Evolutionary conservation across 768 basidiomycete genomes (phyloP).

Genomic region (Saitozyma podzolica): DNA sequence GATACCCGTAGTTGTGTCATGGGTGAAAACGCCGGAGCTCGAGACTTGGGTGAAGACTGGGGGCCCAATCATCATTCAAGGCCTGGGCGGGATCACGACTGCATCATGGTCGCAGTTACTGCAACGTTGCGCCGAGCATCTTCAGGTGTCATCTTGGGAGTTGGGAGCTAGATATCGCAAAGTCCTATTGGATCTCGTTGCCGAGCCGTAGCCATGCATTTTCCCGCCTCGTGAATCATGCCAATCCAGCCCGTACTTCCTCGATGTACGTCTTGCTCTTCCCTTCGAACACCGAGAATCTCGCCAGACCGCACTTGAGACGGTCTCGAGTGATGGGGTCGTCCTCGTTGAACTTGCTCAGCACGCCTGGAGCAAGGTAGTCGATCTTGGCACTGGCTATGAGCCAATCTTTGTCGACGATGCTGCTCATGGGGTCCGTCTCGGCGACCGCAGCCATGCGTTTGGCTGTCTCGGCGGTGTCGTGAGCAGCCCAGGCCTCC

Average conservation of each 20-base stretch:
- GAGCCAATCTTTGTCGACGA: slow-evolving; percentile 24
- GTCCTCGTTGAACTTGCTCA: slow-evolving; percentile 39
- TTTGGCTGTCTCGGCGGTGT: slow-evolving; percentile 3
- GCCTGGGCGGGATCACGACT: slow-evolving; percentile 4
- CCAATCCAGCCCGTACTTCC: too few species aligned
- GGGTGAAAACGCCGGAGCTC: slow-evolving; percentile 1
- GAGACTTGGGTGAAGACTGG: slow-evolving; percentile 14
- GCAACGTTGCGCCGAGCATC: background rate
- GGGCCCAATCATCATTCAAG: slow-evolving; percentile 7
- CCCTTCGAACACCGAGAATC: slow-evolving; percentile 3
- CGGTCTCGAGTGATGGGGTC: slow-evolving; percentile 32
- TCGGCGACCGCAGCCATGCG: slow-evolving; percentile 25
- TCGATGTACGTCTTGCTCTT: too few species aligned
- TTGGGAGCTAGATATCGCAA: slow-evolving; percentile 2
- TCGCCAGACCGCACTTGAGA: slow-evolving; percentile 31
- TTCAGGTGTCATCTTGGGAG: slow-evolving; percentile 18
- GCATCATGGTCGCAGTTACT: background rate
- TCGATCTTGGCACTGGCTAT: slow-evolving; percentile 25
- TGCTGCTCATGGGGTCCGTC: slow-evolving; percentile 16
- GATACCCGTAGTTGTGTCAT: background rate
- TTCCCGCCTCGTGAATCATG: too few species aligned
- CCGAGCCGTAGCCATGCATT: too few species aligned
- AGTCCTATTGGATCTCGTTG: too few species aligned
- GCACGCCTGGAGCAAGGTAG: slow-evolving; percentile 37
- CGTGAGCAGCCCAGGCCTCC: slow-evolving; percentile 9